phyloP scores from a whole-genome alignment of 225 moss, liverwort and hornwort species.

The Takakia lepidozioides region DNA sequence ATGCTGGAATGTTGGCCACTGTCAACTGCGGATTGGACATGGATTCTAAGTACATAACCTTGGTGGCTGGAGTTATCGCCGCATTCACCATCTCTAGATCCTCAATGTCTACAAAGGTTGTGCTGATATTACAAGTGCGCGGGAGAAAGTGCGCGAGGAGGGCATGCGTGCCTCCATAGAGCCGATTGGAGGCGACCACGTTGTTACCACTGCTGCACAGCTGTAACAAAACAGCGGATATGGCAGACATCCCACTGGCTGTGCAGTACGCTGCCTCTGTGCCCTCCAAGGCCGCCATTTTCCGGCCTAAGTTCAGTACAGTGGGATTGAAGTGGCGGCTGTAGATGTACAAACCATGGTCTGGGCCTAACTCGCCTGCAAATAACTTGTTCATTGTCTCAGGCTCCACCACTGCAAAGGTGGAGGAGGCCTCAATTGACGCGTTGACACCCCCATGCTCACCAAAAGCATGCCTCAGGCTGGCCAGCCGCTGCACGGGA shows the following conservation, averaged over 20 bases:
- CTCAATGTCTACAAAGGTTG: slow-evolving; percentile 72
- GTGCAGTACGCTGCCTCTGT: slow-evolving; percentile 93
- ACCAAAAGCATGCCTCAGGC: slow-evolving; percentile 35
- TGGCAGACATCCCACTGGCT: slow-evolving; percentile 89
- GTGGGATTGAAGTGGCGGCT: slow-evolving; percentile 91
- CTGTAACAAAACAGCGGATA: slow-evolving; percentile 61
- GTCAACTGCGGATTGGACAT: slow-evolving; percentile 77
- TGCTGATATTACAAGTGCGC: slow-evolving; percentile 63
- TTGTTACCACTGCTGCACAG: slow-evolving; percentile 88
- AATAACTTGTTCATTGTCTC: slow-evolving; percentile 72
- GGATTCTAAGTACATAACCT: slow-evolving; percentile 83
- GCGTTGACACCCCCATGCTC: slow-evolving; percentile 69
- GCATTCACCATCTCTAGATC: slow-evolving; percentile 36
- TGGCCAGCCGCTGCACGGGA: slow-evolving; percentile 54
- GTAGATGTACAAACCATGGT: slow-evolving; percentile 69
- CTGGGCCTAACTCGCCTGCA: slow-evolving; percentile 62
- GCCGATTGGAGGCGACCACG: slow-evolving; percentile 73
- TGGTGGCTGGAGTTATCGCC: slow-evolving; percentile 47
- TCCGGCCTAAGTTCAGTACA: slow-evolving; percentile 60
- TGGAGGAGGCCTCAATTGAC: slow-evolving; percentile 63
- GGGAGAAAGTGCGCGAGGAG: slow-evolving; percentile 76
- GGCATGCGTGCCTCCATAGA: slow-evolving; percentile 84
- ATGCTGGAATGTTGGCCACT: slow-evolving; percentile 64
- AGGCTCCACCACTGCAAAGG: slow-evolving; percentile 69
- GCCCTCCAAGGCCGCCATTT: slow-evolving; percentile 84